Evolutionary conservation across 208 protist species (phyloP).

Genomic region (Crithidia fasciculata): DNA sequence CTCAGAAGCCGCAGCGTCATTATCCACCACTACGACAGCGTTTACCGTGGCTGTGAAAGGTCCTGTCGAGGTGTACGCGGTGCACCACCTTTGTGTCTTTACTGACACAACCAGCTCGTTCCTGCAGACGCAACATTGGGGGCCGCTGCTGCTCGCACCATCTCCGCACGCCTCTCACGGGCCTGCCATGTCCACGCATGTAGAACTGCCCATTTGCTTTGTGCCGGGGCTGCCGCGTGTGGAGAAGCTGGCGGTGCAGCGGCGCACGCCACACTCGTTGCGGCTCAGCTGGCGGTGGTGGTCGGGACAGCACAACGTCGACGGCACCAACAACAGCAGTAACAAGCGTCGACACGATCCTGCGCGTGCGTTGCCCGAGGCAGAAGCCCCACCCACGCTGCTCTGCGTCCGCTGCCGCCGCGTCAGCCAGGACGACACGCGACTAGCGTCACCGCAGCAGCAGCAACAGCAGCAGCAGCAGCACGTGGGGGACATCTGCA

Average conservation of each 20-base stretch:
- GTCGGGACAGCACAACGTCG: background rate
- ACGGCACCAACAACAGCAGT: background rate
- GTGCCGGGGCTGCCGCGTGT: constrained; percentile 12
- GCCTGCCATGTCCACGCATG: background rate
- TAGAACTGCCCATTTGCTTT: constrained; percentile 10
- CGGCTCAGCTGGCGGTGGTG: constrained; percentile 25
- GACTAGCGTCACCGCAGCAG: too few species aligned
- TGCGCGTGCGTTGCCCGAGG: too few species aligned
- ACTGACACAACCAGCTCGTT: background rate
- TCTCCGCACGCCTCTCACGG: too few species aligned
- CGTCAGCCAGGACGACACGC: background rate
- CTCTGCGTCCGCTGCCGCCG: constrained; percentile 5
- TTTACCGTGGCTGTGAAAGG: constrained; percentile 5
- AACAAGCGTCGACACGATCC: too few species aligned
- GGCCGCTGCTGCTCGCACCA: background rate
- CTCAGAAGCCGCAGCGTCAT: background rate
- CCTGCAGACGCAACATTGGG: background rate
- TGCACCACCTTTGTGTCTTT: constrained; percentile 4
- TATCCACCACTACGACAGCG: background rate
- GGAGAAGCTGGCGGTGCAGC: constrained; percentile 1
- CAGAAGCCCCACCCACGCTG: background rate
- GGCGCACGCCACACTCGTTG: constrained; percentile 11
- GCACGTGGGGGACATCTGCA: background rate
- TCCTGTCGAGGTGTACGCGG: constrained; percentile 14
- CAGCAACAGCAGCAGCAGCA: too few species aligned